Evolutionary conservation across 192 early-diverging fungal genomes (phyloP), one percentile per base, ranked within the genome.

Genomic region (Coemansia reversa): DNA sequence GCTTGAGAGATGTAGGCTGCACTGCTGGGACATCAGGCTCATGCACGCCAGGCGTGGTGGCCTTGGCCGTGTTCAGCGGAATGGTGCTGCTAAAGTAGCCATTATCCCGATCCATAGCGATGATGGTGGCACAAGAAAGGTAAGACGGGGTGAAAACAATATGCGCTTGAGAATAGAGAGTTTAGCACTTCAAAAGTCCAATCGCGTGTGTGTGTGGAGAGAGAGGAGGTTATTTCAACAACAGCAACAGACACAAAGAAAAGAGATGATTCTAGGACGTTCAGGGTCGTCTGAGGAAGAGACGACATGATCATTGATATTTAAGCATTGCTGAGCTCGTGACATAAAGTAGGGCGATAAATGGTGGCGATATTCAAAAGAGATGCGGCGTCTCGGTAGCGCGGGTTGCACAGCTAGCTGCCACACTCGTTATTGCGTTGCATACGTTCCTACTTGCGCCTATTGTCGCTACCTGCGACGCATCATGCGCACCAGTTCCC

Each of bases 21-120:
- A 60, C 57, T 19, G 60, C 63, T 6, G 71, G 76, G 9, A 67
- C 79, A 62, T 80, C 58, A 52, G 68, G 56, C 28, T 74, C 67
- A 27, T 65, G 76, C 23, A 33, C 71, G 30, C 77, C 72, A 2
- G 77, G 72, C 52, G 77, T 74, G 49, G 76, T 79, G 19, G 77
- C 77, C 72, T 80, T 80, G 77, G 55, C 77, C 22, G 77, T 80
- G 68, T 48, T 73, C 30, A 71, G 72, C 32, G 77, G 77, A 32
- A 80, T 74, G 19, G 72, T 70, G 11, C 62, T 67, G 64, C 77
- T 80, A 80, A 80, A 80, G 72, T 80, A 80, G 42, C 77, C 65
- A 59, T 55, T 56, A 60, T 62, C 63, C 33, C 62, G 57, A 28
- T 66, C 48, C 74, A 76, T 76, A 53, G 52, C 25, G 45, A 33